phyloP scores from a whole-genome alignment of 2,329 filamentous ascomycete genomes.

The Eutypa lata region DNA sequence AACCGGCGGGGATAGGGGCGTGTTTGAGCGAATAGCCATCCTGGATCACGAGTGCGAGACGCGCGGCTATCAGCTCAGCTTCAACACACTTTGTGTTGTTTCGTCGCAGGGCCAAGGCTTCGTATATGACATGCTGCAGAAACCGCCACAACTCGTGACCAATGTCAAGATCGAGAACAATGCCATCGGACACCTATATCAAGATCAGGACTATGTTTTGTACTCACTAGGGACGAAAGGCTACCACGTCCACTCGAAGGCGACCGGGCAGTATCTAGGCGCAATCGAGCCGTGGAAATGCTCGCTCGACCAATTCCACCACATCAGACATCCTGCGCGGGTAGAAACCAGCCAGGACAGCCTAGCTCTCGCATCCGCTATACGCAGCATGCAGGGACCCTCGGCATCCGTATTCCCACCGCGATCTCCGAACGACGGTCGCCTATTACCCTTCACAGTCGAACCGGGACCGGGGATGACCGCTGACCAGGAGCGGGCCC shows the following conservation, averaged over 20 bases:
- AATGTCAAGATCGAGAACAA: constrained; percentile 35
- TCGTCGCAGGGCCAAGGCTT: constrained; percentile 40
- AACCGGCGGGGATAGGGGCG: constrained; percentile 31
- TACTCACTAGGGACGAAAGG: constrained; percentile 40
- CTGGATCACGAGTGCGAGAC: constrained; percentile 40
- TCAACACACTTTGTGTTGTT: constrained; percentile 41
- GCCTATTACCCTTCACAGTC: constrained; percentile 25
- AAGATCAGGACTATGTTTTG: constrained; percentile 36
- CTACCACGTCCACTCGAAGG: constrained; percentile 40
- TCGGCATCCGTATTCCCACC: constrained; percentile 1
- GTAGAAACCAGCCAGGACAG: constrained; percentile 1
- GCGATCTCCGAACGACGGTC: constrained; percentile 18
- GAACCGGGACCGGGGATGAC: constrained; percentile 8
- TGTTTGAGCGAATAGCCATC: constrained; percentile 36
- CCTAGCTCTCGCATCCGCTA: not conserved
- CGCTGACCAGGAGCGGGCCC: not conserved
- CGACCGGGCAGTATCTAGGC: constrained; percentile 34
- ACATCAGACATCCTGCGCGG: constrained; percentile 18
- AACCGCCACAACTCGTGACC: constrained; percentile 30
- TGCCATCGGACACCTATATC: constrained; percentile 42
- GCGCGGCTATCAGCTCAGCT: constrained; percentile 42
- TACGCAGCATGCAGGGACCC: not conserved
- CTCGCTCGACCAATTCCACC: constrained; percentile 29
- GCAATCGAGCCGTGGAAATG: constrained; percentile 32
- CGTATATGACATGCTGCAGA: constrained; percentile 38